Percentiles rank a stretch among this genome's conserved stretches.
These are phyloP conservation scores for Paramecium tetraurelia DNA, from an alignment of 73 alveolate species.

Conservation along the genomic window DNA sequence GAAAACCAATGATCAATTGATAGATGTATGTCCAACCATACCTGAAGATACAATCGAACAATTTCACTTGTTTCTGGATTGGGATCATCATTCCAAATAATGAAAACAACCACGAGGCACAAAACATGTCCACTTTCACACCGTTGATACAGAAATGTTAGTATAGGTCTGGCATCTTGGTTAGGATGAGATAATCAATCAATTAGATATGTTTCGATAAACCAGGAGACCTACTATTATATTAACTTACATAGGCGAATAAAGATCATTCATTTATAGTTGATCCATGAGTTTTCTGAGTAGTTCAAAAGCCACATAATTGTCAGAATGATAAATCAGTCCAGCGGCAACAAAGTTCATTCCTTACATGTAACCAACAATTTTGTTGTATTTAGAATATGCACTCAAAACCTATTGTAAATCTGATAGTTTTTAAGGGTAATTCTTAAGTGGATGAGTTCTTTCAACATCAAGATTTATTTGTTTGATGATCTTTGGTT, in stretches of 20 bases:
- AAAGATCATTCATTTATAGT: constrained; percentile 50
- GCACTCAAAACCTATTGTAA: constrained; percentile 30
- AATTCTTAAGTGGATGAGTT: constrained; percentile 53
- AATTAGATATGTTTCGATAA: constrained; percentile 60
- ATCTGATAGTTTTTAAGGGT: neutral
- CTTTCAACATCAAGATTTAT: constrained; percentile 55
- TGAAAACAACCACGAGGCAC: constrained; percentile 73
- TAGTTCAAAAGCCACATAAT: constrained; percentile 49
- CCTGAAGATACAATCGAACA: constrained; percentile 56
- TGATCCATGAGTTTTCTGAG: constrained; percentile 20
- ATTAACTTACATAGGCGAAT: constrained; percentile 12
- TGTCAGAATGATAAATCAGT: constrained; percentile 53
- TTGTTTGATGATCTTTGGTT: neutral
- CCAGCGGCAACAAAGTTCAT: constrained; percentile 63
- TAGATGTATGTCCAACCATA: constrained; percentile 66
- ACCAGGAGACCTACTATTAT: constrained; percentile 60
- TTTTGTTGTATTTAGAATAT: constrained; percentile 28
- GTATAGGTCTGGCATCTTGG: constrained; percentile 54
- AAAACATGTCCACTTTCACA: constrained; percentile 68
- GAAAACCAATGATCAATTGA: constrained; percentile 52
- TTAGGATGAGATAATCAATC: constrained; percentile 36
- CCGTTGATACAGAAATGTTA: constrained; percentile 51
- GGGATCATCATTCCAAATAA: constrained; percentile 78
- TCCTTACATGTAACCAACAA: constrained; percentile 66
- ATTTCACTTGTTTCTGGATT: constrained; percentile 64